A percentile compares a stretch with the other conserved stretches of the same genome.
phyloP scores from a whole-genome alignment of 768 basidiomycete species.

The Termitomyces eurrhizus region DNA sequence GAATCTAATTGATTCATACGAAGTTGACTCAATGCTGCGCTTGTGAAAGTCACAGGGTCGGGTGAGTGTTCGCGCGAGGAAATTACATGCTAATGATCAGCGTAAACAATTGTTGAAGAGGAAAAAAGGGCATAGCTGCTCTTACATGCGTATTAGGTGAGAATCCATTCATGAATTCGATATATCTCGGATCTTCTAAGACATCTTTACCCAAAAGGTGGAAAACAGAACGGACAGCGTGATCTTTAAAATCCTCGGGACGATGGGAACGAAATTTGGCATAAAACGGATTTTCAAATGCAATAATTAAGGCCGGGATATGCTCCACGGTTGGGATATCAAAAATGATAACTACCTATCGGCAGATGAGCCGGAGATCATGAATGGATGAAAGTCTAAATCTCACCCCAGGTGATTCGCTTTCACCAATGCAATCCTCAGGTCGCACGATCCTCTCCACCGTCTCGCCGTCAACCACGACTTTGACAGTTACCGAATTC shows the following conservation, averaged over 20 bases:
- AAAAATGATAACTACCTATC: slow-evolving; percentile 60
- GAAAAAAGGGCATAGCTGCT: slow-evolving; percentile 7
- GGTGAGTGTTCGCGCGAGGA: slow-evolving; percentile 58
- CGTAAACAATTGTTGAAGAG: not conserved
- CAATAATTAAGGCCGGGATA: slow-evolving; percentile 45
- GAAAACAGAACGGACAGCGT: slow-evolving; percentile 52
- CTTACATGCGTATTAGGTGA: slow-evolving; percentile 57
- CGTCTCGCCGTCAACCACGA: slow-evolving; percentile 38
- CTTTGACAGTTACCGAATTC: slow-evolving; percentile 52
- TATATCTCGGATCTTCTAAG: slow-evolving; percentile 65
- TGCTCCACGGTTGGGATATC: slow-evolving; percentile 65
- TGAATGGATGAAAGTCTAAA: not conserved
- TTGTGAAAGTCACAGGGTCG: slow-evolving; percentile 72
- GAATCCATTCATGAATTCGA: slow-evolving; percentile 69
- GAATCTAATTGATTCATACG: slow-evolving; percentile 69
- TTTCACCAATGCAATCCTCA: slow-evolving; percentile 56
- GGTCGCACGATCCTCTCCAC: slow-evolving; percentile 49
- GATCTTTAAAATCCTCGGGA: slow-evolving; percentile 35
- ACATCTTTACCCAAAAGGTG: slow-evolving; percentile 74
- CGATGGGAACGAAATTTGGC: slow-evolving; percentile 41
- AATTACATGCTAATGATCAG: slow-evolving; percentile 60
- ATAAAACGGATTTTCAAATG: slow-evolving; percentile 46
- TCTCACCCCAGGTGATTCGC: slow-evolving; percentile 44
- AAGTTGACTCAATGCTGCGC: slow-evolving; percentile 67
- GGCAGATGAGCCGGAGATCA: not conserved